Evolutionary conservation across 306 rosid species (phyloP).

Genomic region (Herpetospermum pedunculosum): DNA sequence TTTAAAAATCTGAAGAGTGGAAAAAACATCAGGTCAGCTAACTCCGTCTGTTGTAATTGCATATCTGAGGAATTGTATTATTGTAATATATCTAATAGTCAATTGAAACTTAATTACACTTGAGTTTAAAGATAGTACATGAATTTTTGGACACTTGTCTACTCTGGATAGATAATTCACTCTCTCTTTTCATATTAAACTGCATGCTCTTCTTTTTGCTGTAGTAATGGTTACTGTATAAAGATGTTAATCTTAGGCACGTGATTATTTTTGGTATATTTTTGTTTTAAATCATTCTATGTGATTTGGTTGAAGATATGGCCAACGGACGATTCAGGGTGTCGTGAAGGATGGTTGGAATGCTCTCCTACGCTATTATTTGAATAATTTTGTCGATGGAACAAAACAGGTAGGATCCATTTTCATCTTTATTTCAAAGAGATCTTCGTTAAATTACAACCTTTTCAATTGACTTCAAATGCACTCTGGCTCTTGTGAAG

Average conservation of each 20-base stretch:
- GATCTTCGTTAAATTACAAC: neutral
- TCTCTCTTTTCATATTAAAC: neutral
- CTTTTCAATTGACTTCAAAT: slow-evolving; percentile 7
- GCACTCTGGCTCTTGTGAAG: slow-evolving; percentile 31
- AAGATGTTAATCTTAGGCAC: neutral
- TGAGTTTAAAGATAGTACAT: neutral
- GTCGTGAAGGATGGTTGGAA: slow-evolving; percentile 56
- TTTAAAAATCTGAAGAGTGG: neutral
- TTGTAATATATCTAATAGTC: neutral
- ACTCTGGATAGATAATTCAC: neutral
- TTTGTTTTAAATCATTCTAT: slow-evolving; percentile 10
- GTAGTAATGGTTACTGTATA: neutral
- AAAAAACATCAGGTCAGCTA: neutral
- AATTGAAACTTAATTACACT: neutral
- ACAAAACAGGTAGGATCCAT: slow-evolving; percentile 59
- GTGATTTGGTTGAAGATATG: slow-evolving; percentile 46
- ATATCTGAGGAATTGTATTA: neutral
- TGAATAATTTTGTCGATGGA: slow-evolving; percentile 78
- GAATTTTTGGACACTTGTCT: neutral
- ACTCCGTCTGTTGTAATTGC: neutral
- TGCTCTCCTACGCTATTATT: slow-evolving; percentile 79
- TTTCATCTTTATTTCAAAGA: slow-evolving; percentile 13
- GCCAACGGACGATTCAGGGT: slow-evolving; percentile 81
- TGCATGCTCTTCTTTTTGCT: neutral
- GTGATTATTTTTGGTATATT: neutral